Percentiles rank a stretch among this genome's conserved stretches.
Evolutionary conservation across 208 protist genomes (phyloP).

Genomic region (Leishmania martiniquensis): DNA sequence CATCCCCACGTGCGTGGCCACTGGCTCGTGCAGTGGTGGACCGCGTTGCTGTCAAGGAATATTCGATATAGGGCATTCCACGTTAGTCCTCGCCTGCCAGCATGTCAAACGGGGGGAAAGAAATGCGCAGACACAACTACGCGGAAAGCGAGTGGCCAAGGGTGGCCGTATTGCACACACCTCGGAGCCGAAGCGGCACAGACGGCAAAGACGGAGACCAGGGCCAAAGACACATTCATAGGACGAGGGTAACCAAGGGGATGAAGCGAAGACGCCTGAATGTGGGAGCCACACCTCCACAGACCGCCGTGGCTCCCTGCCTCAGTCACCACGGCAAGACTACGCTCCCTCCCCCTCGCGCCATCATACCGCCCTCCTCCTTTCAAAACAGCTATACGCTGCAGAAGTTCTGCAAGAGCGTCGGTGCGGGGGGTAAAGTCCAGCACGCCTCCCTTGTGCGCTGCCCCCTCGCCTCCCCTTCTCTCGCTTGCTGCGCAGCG

Average conservation of each 20-base stretch:
- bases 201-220: not conserved
- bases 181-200: not conserved
- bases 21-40: too few relatives aligned
- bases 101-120: not conserved
- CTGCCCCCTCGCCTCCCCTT: not conserved
- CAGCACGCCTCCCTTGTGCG: not conserved
- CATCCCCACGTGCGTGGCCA: not conserved
- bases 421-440: not conserved
- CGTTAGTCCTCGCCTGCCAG: not conserved
- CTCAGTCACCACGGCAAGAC: not conserved
- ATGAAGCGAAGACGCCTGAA: not conserved
- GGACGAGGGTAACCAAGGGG: not conserved
- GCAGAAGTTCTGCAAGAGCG: not conserved
- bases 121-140: not conserved
- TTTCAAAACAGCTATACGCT: not conserved
- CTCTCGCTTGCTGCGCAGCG: not conserved
- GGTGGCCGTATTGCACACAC: not conserved
- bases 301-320: not conserved
- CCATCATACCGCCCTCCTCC: not conserved
- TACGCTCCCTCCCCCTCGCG: not conserved
- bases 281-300: not conserved
- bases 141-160: not conserved
- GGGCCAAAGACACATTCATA: not conserved
- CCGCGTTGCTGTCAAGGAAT: constrained; percentile 1
- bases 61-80: constrained; percentile 25